Evolutionary conservation across 2,329 filamentous ascomycete species (phyloP).

Genomic region (Clonostachys chloroleuca): DNA sequence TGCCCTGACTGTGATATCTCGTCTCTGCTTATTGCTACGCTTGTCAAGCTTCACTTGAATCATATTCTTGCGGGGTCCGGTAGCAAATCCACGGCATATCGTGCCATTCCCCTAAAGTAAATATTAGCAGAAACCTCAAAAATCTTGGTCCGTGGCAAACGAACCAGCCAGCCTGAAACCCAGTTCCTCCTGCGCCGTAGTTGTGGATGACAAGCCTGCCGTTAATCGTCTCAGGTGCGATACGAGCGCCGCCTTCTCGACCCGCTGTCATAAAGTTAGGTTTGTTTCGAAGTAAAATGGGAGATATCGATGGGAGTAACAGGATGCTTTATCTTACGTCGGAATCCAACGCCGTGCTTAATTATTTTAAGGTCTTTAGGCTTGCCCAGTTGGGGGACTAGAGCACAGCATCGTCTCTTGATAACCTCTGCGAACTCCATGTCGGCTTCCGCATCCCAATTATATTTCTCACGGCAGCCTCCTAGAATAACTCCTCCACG

Average conservation of each 20-base stretch:
- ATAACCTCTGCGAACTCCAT: conserved; percentile 22
- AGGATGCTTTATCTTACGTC: conserved; percentile 7
- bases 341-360: conserved; percentile 22
- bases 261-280: conserved; percentile 2
- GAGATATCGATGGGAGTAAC: background rate
- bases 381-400: conserved; percentile 23
- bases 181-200: conserved; percentile 17
- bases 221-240: conserved; percentile 17
- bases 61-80: background rate
- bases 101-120: conserved; percentile 6
- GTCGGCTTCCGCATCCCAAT: conserved; percentile 21
- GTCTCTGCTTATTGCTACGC: background rate
- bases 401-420: conserved; percentile 20
- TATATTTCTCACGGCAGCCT: conserved; percentile 21
- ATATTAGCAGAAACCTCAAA: background rate
- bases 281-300: background rate
- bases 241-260: conserved; percentile 18
- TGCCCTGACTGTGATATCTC: too few relatives aligned
- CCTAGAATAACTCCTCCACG: conserved; percentile 24
- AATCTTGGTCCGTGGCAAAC: background rate
- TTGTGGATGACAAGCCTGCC: conserved; percentile 15
- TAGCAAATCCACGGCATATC: conserved; percentile 3
- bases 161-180: conserved; percentile 17
- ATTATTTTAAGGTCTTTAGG: conserved; percentile 24
- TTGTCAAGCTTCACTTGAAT: background rate